Evolutionary conservation across 2,329 filamentous ascomycete genomes (phyloP).

Genomic region (Fusarium buxicola): DNA sequence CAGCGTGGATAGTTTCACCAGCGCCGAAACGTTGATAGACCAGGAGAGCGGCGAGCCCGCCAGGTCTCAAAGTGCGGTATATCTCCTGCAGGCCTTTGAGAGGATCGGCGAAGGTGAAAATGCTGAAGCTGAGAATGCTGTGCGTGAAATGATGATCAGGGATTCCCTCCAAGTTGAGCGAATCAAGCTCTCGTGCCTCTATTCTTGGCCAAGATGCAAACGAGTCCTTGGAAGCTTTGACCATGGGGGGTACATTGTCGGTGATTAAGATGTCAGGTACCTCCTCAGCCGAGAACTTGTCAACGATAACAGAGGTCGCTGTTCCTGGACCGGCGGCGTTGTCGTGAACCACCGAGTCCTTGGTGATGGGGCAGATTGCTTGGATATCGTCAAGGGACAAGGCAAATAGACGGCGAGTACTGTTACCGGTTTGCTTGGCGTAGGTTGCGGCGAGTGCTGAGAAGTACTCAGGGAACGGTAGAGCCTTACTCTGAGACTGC

Average conservation of each 20-base stretch:
- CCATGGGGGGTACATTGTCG: slow-evolving; percentile 37
- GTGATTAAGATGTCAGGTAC: slow-evolving; percentile 28
- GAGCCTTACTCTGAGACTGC: slow-evolving; percentile 20
- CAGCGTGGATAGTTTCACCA: slow-evolving; percentile 42
- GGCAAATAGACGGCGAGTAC: slow-evolving; percentile 42
- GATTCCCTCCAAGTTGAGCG: slow-evolving; percentile 36
- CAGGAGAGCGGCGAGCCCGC: slow-evolving; percentile 44
- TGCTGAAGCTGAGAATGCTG: slow-evolving; percentile 48
- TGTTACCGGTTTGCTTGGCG: slow-evolving; percentile 45
- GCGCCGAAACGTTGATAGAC: slow-evolving; percentile 44
- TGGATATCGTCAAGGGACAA: slow-evolving; percentile 31
- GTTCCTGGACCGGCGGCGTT: slow-evolving; percentile 50
- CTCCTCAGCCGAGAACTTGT: slow-evolving; percentile 3
- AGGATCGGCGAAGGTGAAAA: slow-evolving; percentile 45
- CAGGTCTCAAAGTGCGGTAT: slow-evolving; percentile 45
- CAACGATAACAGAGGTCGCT: slow-evolving; percentile 44
- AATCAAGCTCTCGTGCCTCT: slow-evolving; percentile 31
- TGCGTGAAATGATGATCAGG: slow-evolving; percentile 40
- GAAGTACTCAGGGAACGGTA: slow-evolving; percentile 42
- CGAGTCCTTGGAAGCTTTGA: slow-evolving; percentile 25
- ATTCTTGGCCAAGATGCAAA: slow-evolving; percentile 18
- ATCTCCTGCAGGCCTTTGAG: slow-evolving; percentile 45
- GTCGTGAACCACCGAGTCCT: slow-evolving; percentile 47
- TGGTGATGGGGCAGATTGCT: slow-evolving; percentile 29
- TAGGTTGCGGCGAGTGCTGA: slow-evolving; percentile 44